Conservation (phyloP, 768 basidiomycete species). For the Cystobasidium onofrii region DNA sequence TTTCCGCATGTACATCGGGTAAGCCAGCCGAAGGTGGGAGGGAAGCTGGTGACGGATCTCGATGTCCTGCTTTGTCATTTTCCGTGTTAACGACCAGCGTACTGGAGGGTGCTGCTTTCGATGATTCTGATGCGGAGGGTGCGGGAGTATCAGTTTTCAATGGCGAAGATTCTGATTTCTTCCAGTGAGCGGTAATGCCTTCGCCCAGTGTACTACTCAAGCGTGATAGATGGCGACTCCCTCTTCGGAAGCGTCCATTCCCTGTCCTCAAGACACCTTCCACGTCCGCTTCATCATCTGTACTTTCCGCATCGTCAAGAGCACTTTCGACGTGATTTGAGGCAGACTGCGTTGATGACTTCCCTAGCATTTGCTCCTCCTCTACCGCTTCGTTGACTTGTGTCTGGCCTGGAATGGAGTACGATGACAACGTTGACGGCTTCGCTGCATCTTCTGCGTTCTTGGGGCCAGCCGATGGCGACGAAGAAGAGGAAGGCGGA, state of each 20-base stretch:
- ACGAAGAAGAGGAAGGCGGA: background rate
- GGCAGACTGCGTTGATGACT: background rate
- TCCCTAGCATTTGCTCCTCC: background rate
- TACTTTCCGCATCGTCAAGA: background rate
- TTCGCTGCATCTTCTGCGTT: background rate
- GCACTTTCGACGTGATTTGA: background rate
- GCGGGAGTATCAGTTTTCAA: background rate
- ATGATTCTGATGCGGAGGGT: background rate
- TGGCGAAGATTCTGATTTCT: background rate
- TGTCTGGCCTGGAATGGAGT: background rate
- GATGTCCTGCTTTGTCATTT: background rate
- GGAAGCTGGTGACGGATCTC: background rate
- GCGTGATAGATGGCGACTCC: constrained; percentile 7
- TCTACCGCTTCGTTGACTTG: background rate
- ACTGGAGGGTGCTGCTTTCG: background rate
- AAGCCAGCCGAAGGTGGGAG: background rate
- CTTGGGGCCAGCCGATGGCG: background rate
- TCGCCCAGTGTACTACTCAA: constrained; percentile 1
- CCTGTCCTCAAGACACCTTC: constrained; percentile 12
- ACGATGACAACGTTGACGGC: background rate
- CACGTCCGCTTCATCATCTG: background rate
- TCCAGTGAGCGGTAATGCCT: constrained; percentile 19
- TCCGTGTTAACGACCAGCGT: background rate
- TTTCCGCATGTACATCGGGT: background rate
- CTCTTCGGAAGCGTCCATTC: constrained; percentile 2